phyloP scores from a whole-genome alignment of 2,329 filamentous ascomycete species.

The Fusarium papillatum region DNA sequence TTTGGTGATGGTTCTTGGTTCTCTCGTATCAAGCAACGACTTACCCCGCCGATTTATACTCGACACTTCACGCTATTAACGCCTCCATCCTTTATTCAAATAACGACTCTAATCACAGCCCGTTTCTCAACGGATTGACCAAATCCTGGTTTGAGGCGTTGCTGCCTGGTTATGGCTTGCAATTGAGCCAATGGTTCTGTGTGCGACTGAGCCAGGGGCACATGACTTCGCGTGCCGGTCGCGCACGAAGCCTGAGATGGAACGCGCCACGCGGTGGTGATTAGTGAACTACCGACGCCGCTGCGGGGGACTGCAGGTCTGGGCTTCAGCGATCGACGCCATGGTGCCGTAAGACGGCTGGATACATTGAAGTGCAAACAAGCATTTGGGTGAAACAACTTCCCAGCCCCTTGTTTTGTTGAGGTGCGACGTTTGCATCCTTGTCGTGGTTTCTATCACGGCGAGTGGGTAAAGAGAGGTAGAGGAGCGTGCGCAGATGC shows the following conservation, averaged over 20 bases:
- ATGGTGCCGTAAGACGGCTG: conserved; percentile 1
- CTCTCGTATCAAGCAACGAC: background rate
- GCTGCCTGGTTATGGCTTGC: conserved; percentile 39
- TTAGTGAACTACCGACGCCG: conserved; percentile 21
- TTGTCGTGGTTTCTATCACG: background rate
- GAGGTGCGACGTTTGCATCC: background rate
- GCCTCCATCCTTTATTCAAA: background rate
- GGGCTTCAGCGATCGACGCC: background rate
- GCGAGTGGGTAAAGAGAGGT: background rate
- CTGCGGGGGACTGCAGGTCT: conserved; percentile 4
- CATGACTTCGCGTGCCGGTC: conserved; percentile 42
- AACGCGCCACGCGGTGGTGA: conserved; percentile 25
- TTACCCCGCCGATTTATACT: conserved; percentile 33
- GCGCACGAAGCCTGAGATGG: conserved; percentile 27
- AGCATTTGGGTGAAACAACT: background rate
- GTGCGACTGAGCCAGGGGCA: conserved; percentile 22
- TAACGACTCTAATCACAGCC: background rate
- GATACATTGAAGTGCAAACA: background rate
- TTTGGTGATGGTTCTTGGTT: no score
- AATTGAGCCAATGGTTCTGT: conserved; percentile 25
- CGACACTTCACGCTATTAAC: background rate
- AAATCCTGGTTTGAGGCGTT: conserved; percentile 31
- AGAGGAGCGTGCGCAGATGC: background rate
- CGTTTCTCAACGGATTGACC: conserved; percentile 2
- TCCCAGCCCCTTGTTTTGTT: background rate